These are phyloP conservation scores for Camillea tinctor DNA, from an alignment of 2,329 filamentous ascomycete species.

Conservation along the genomic window DNA sequence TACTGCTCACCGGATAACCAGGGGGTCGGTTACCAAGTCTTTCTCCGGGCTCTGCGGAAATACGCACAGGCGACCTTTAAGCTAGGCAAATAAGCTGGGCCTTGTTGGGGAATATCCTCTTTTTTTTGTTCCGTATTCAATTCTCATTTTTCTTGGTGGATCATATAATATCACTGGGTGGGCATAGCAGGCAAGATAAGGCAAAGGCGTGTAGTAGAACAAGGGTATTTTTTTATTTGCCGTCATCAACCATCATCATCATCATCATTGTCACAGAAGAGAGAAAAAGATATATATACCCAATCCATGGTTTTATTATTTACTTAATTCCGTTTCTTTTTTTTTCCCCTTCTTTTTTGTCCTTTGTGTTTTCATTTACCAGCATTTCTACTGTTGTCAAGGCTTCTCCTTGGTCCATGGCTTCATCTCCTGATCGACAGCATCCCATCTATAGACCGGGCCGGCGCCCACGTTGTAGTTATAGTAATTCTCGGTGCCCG, in stretches of 20 bases:
- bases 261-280: not conserved
- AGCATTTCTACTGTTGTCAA: not conserved
- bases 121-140: not conserved
- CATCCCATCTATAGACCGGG: conserved; percentile 67
- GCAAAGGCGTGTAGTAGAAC: conserved; percentile 1
- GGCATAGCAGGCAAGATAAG: not conserved
- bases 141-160: not conserved
- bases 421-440: conserved; percentile 48
- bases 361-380: too few species aligned
- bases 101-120: not conserved
- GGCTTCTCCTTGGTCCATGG: conserved; percentile 33
- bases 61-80: conserved; percentile 88
- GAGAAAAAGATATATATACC: conserved; percentile 17
- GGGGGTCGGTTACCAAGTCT: conserved; percentile 90
- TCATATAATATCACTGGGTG: not conserved
- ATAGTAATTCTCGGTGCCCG: conserved; percentile 80
- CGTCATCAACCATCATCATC: too few species aligned
- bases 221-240: not conserved
- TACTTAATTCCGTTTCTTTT: too few species aligned
- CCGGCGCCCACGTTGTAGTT: conserved; percentile 77
- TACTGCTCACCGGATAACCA: conserved; percentile 76
- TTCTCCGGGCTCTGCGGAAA: conserved; percentile 78
- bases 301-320: conserved; percentile 1
- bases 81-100: conserved; percentile 58
- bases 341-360: too few species aligned